Base-by-base conservation (phyloP, 2,329 filamentous ascomycete genomes). In the Penicillium sp. region DNA sequence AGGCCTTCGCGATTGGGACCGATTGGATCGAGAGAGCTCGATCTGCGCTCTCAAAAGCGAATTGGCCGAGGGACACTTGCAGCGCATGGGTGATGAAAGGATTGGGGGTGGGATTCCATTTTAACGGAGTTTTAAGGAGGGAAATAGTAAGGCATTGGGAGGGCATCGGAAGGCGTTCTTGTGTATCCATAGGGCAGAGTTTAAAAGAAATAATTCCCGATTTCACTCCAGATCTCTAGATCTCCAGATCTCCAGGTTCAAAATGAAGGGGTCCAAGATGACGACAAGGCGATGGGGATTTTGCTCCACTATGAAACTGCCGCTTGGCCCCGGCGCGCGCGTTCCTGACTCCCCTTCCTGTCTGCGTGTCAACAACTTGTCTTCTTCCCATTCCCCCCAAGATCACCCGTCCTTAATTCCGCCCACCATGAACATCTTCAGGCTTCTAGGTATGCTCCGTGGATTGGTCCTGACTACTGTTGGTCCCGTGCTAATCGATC, bases 391-490 rank as follows among this genome's bases (percentile, higher is more conserved):
- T 30, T 20, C 32, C 20, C 35, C 18, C 28, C 32, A 18, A n/a
- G 30, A 11, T 10, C 12, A 26, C 12, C 26, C 27, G 13, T 15
- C 38, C 17, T 27, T 31, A 34, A 30, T 28, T 12, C 39, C 54
- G 47, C 52, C 62, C 17, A 14, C 47, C 52, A 83, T 84, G 80
- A 85, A 84, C 68, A 69, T 83, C 61, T 85, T 85, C 70, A 69
- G 80, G 57, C 67, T 84, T 57, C 60, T 79, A 60, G 80, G 80
- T 84, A 69, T 44, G 54, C 28, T 26, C 22, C 16, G 6, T n/a
- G 28, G 13, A 15, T 9, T 6, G 26, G 10, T 16, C 23, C 10
- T n/a, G 7, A 20, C n/a, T 22, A 6, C 20, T 6, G 12, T 4
- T 5, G 14, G 22, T 3, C 10, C 29, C 6, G 20, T 40, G 37